Percentiles rank a stretch among this genome's conserved stretches.
phyloP scores from a whole-genome alignment of 176 grass and related monocot species.

The Zea luxurians region DNA sequence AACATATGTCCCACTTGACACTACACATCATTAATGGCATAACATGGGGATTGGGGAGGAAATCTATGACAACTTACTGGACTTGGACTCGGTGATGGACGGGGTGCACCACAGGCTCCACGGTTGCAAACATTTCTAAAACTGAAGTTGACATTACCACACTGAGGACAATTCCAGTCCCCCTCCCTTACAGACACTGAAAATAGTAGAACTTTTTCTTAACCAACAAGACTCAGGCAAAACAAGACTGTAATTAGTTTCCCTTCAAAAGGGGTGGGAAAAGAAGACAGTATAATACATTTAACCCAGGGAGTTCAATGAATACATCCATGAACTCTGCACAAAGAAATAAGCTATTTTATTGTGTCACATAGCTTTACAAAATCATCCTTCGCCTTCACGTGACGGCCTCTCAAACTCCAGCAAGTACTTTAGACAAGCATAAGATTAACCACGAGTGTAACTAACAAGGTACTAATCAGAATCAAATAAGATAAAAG shows the following conservation, averaged over 20 bases:
- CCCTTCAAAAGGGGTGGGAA: neutral
- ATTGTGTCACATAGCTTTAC: neutral
- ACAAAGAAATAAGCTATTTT: neutral
- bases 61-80: constrained; percentile 72
- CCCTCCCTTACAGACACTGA: constrained; percentile 85
- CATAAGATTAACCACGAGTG: neutral
- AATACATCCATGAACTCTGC: neutral
- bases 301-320: constrained; percentile 15
- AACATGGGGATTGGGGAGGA: constrained; percentile 26
- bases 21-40: constrained; percentile 48
- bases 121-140: constrained; percentile 96
- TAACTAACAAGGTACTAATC: too few relatives aligned
- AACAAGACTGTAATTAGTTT: constrained; percentile 33
- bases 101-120: constrained; percentile 75
- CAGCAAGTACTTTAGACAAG: constrained; percentile 14
- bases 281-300: constrained; percentile 26
- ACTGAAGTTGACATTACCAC: constrained; percentile 99
- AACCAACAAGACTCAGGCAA: constrained; percentile 42
- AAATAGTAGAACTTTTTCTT: constrained; percentile 47
- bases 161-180: constrained; percentile 90
- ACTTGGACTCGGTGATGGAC: constrained; percentile 85
- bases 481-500: too few relatives aligned
- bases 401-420: neutral
- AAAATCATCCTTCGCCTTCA: neutral
- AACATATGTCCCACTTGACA: constrained; percentile 25